Conservation (phyloP, 1,284 basidiomycete species). For the Entoloma clypeatum region DNA sequence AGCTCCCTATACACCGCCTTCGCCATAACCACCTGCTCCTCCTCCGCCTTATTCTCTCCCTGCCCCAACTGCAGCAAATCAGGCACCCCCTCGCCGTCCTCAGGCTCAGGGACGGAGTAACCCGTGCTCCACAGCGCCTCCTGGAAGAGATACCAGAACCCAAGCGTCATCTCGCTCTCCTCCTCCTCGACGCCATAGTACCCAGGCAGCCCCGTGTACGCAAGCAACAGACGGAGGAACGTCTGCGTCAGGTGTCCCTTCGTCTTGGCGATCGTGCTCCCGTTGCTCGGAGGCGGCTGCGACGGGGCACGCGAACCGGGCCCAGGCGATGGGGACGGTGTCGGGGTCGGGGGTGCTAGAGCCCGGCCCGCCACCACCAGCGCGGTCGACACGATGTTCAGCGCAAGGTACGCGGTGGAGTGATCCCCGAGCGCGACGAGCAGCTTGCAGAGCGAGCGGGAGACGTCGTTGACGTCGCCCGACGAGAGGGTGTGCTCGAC, state of each 20-base stretch:
- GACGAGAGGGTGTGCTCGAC: conserved; percentile 44
- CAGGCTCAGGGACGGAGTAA: conserved; percentile 44
- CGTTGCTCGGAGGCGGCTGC: no score
- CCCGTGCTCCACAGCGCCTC: conserved; percentile 81
- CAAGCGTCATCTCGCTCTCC: conserved; percentile 80
- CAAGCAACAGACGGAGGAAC: conserved; percentile 69
- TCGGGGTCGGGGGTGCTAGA: conserved; percentile 20
- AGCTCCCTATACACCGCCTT: conserved; percentile 77
- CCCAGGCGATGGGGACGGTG: conserved; percentile 13
- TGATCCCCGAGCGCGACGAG: conserved; percentile 81
- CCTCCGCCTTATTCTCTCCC: no score
- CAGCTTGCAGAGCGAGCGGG: conserved; percentile 74
- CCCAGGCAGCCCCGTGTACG: conserved; percentile 73
- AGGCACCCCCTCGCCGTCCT: conserved; percentile 31
- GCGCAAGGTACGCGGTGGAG: conserved; percentile 75
- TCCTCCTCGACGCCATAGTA: conserved; percentile 80
- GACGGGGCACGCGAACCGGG: no score
- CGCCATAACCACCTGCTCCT: conserved; percentile 49
- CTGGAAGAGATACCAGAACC: conserved; percentile 87
- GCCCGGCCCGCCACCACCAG: conserved; percentile 24
- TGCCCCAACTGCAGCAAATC: conserved; percentile 31
- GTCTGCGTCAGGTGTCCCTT: conserved; percentile 59
- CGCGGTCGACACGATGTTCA: conserved; percentile 51
- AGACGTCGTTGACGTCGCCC: conserved; percentile 49
- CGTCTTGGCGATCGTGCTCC: no score